These are phyloP conservation scores for Colletotrichum plurivorum DNA, from an alignment of 2,329 filamentous ascomycete genomes.

Conservation along the genomic window DNA sequence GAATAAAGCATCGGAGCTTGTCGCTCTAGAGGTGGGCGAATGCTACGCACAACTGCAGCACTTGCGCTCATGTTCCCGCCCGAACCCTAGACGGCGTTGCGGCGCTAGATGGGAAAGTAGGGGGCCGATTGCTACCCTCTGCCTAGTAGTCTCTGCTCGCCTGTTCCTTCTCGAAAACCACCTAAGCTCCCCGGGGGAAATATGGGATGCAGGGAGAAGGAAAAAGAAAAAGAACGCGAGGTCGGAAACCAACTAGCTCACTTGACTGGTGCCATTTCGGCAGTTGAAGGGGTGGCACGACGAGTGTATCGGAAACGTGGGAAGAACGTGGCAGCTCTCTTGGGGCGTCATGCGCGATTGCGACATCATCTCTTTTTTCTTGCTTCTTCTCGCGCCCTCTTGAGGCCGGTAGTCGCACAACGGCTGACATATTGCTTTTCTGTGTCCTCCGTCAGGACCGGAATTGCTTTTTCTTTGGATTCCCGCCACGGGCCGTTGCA, in stretches of 20 bases:
- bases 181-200: neutral
- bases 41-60: neutral
- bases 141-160: neutral
- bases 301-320: conserved; percentile 10
- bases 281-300: conserved; percentile 9
- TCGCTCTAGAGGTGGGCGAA: neutral
- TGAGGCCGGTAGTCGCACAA: too few relatives aligned
- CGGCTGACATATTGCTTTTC: neutral
- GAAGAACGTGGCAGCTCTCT: conserved; percentile 2
- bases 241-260: neutral
- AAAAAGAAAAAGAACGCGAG: neutral
- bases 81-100: neutral
- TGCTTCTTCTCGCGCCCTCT: neutral
- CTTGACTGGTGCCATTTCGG: neutral
- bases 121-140: conserved; percentile 12
- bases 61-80: neutral
- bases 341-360: too few relatives aligned
- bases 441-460: neutral
- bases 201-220: neutral
- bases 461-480: conserved; percentile 15
- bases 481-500: conserved; percentile 26
- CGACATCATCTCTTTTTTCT: neutral
- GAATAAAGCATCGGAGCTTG: neutral
- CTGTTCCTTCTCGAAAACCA: conserved; percentile 10
- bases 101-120: conserved; percentile 14